Evolutionary conservation across 2,329 filamentous ascomycete species (phyloP).

Genomic region (Zelopaecilomyces penicillatus): DNA sequence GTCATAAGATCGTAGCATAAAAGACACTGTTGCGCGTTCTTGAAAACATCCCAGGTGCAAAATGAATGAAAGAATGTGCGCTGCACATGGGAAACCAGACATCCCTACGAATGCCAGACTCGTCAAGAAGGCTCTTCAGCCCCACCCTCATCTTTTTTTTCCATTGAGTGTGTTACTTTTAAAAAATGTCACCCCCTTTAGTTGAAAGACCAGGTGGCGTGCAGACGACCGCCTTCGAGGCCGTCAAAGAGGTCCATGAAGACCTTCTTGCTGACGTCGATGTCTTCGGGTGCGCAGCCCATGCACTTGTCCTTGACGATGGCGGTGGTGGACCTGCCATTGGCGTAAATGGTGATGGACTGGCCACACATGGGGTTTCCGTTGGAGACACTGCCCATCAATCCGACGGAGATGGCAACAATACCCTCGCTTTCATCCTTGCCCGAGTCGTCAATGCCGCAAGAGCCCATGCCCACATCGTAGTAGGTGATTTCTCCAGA

Average conservation of each 20-base stretch:
- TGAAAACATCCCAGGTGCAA: too few species aligned
- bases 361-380: constrained; percentile 63
- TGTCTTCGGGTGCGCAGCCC: constrained; percentile 47
- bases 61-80: too few species aligned
- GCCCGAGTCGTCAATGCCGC: constrained; percentile 55
- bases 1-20: too few species aligned
- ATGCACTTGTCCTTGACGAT: constrained; percentile 68
- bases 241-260: constrained; percentile 45
- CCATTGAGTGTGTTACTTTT: too few species aligned
- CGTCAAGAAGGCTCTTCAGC: too few species aligned
- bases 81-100: too few species aligned
- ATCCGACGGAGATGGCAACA: constrained; percentile 56
- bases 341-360: constrained; percentile 53
- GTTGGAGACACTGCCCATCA: constrained; percentile 60
- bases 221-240: constrained; percentile 34
- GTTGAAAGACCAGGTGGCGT: constrained; percentile 40
- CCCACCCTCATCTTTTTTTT: too few species aligned
- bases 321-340: constrained; percentile 50
- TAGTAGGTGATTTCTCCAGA: constrained; percentile 69
- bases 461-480: constrained; percentile 57
- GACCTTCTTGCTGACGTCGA: constrained; percentile 53
- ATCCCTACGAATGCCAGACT: too few species aligned
- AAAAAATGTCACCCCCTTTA: constrained; percentile 13
- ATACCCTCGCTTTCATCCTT: constrained; percentile 47
- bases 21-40: too few species aligned